These are phyloP conservation scores for Hsuehochloa calcarea DNA, from an alignment of 176 grass and related monocot genomes.

Conservation along the genomic window DNA sequence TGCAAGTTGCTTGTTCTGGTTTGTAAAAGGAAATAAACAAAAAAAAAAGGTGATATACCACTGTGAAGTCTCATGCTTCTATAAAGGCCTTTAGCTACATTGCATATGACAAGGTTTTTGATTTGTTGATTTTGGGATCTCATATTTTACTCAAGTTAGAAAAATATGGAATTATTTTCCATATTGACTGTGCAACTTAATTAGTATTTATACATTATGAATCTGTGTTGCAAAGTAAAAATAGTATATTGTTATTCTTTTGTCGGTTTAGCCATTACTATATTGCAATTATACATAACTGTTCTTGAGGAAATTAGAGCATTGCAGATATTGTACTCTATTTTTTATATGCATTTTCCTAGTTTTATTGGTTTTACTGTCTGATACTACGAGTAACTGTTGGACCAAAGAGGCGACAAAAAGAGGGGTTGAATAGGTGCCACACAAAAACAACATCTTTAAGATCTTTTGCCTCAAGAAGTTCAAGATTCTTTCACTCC, in stretches of 20 bases:
- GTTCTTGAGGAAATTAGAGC: conserved; percentile 5
- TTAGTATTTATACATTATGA: background rate
- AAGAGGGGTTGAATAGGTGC: too few species aligned
- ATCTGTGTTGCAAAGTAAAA: background rate
- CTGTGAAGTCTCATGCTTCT: too few species aligned
- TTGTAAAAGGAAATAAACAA: background rate
- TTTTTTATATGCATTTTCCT: background rate
- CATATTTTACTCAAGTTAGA: background rate
- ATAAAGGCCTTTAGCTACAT: background rate
- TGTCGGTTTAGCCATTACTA: background rate
- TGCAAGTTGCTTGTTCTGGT: too few species aligned
- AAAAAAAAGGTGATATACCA: background rate
- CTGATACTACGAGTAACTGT: background rate
- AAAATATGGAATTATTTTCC: background rate
- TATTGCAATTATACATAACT: background rate
- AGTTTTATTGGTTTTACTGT: background rate
- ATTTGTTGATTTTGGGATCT: background rate
- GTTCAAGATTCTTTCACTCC: too few species aligned
- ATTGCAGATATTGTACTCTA: background rate
- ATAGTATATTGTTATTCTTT: background rate
- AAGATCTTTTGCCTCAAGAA: too few species aligned
- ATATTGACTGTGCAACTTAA: background rate
- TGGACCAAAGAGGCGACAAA: too few species aligned
- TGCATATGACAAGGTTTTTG: background rate
- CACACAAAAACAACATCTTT: too few species aligned